Evolutionary conservation across 768 basidiomycete species (phyloP), one percentile per base, ranked within the genome.

Genomic region (Leccinum uliginosum): DNA sequence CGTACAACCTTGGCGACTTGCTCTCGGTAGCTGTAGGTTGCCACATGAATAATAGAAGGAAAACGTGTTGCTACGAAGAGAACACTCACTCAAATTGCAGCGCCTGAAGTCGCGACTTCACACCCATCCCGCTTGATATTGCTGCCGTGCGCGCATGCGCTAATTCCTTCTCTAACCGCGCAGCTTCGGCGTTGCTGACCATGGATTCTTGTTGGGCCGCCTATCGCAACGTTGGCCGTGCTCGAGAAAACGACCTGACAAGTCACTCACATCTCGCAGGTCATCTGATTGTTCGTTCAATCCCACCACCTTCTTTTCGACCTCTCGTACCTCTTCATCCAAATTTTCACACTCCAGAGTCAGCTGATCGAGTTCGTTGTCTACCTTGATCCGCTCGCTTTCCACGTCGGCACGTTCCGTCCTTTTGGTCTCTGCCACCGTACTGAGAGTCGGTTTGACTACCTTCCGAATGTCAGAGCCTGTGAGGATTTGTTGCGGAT

Each of bases 281-380:
- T 89, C 86, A 59, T 91, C 88, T 10, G 89, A 89, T 68, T 91
- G 85, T 54, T 89, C 85, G 57, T 83, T 87, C 54, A 91, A 62
- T 8, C 73, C 82, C 21, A 75, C 76, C 10, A 87, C 85, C 69
- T 90, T 89, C 70, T 87, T 86, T 67, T 89, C 87, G 23, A 87
- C 68, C 65, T 87, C 87, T 48, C 74, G 76, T 23, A 89, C 82
- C 60, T 93, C 90, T 64, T 91, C 86, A 55, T 89, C 89, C 58
- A 87, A 73, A 54, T 89, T 88, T 70, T 95, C 92, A 65, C 89
- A 90, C 59, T 89, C 85, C 53, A 85, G 73, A 0, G 79, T 82
- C 52, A 91, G 72, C 62, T 87, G 81, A 66, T 96, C 93, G 10
- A 92, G 80, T 58, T 91, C 87, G 62, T 95, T 83, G 59, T 94